Percentiles rank a stretch among this genome's conserved stretches.
Evolutionary conservation across 495 filamentous ascomycete genomes (phyloP).

Genomic region (Aspergillus conjunctus): DNA sequence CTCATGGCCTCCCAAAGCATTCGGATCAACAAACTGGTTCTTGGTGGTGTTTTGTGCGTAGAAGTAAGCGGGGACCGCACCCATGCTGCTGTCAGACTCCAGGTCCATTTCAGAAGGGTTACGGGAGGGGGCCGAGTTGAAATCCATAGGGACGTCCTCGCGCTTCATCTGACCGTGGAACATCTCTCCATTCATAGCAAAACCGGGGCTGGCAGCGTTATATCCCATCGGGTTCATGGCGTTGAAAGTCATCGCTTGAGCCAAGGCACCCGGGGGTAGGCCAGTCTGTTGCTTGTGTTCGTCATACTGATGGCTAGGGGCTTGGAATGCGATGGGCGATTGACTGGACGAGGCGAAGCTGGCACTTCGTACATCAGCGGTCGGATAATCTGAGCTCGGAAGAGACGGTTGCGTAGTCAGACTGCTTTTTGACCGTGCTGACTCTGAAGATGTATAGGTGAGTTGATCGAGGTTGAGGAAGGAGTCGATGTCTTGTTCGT

Average conservation of each 20-base stretch:
- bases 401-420: slow-evolving; percentile 42
- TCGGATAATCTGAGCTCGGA: slow-evolving; percentile 40
- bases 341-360: slow-evolving; percentile 46
- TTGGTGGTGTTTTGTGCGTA: slow-evolving; percentile 42
- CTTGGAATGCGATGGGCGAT: slow-evolving; percentile 63
- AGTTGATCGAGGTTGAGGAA: slow-evolving; percentile 56
- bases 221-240: slow-evolving; percentile 56
- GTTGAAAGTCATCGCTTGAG: slow-evolving; percentile 68
- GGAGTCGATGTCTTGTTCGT: slow-evolving; percentile 52
- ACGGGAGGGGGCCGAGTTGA: slow-evolving; percentile 57
- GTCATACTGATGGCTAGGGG: slow-evolving; percentile 90
- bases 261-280: slow-evolving; percentile 75
- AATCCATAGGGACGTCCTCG: slow-evolving; percentile 49
- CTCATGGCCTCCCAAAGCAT: slow-evolving; percentile 63
- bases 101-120: slow-evolving; percentile 59
- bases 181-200: slow-evolving; percentile 47
- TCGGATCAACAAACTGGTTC: slow-evolving; percentile 69
- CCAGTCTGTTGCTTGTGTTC: slow-evolving; percentile 90
- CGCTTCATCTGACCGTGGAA: slow-evolving; percentile 57
- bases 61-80: slow-evolving; percentile 56
- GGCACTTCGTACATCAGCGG: slow-evolving; percentile 42
- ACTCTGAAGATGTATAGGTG: slow-evolving; percentile 45
- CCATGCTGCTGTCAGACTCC: slow-evolving; percentile 58
- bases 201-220: slow-evolving; percentile 49
- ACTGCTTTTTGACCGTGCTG: slow-evolving; percentile 42